Evolutionary conservation across 495 filamentous ascomycete species (phyloP).

Genomic region (Aspergillus wentii): DNA sequence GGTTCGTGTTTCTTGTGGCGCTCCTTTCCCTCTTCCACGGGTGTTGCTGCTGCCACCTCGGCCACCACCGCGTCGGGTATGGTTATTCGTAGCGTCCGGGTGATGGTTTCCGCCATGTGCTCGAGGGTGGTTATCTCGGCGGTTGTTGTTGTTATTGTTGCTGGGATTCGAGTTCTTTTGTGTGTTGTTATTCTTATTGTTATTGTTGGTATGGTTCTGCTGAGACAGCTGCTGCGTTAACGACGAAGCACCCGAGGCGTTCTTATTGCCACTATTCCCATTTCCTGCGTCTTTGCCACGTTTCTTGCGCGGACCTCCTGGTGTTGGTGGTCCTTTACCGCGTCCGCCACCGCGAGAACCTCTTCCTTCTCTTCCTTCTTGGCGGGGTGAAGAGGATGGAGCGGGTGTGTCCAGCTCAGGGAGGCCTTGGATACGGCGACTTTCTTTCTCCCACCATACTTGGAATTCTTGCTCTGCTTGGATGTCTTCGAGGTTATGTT

Average conservation of each 20-base stretch:
- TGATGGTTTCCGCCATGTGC: slow-evolving; percentile 2
- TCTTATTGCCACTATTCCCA: background rate
- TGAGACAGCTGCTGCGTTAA: background rate
- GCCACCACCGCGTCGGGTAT: slow-evolving; percentile 14
- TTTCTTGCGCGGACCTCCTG: slow-evolving; percentile 21
- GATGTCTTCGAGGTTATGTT: slow-evolving; percentile 85
- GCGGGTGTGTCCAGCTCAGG: slow-evolving; percentile 45
- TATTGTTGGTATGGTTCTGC: background rate
- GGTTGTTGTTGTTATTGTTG: slow-evolving; percentile 5
- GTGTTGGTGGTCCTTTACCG: slow-evolving; percentile 3
- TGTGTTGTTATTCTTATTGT: slow-evolving; percentile 1
- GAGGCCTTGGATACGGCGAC: slow-evolving; percentile 61
- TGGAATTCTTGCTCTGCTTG: slow-evolving; percentile 96
- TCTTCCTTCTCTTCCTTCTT: slow-evolving; percentile 15
- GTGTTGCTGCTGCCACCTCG: slow-evolving; percentile 1
- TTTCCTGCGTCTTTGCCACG: slow-evolving; percentile 16
- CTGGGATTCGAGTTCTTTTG: too few relatives aligned
- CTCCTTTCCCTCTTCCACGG: slow-evolving; percentile 9
- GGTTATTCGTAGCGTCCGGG: background rate
- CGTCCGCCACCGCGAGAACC: slow-evolving; percentile 22
- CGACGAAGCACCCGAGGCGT: background rate
- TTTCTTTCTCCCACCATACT: slow-evolving; percentile 97
- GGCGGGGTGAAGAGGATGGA: slow-evolving; percentile 4
- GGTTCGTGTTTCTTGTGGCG: background rate
- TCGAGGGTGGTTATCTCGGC: slow-evolving; percentile 7